Evolutionary conservation across 2,329 filamentous ascomycete species (phyloP).

Genomic region (Fusarium zealandicum): DNA sequence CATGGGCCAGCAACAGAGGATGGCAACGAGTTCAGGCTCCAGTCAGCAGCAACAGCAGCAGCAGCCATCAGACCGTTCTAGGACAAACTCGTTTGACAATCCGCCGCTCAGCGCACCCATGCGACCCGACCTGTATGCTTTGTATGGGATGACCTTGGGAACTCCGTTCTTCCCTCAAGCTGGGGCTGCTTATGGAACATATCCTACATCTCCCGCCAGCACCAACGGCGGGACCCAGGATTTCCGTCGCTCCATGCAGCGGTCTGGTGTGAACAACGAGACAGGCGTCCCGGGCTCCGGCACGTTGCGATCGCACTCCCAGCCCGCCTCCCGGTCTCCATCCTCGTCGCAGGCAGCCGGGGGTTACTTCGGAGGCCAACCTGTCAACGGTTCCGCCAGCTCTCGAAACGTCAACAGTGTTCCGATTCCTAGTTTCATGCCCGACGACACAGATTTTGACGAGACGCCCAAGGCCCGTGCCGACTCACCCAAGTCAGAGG

Average conservation of each 20-base stretch:
- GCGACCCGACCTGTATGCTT: constrained; percentile 63
- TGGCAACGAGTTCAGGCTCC: constrained; percentile 29
- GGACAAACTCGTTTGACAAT: constrained; percentile 70
- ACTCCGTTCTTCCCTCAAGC: constrained; percentile 57
- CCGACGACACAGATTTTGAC: constrained; percentile 61
- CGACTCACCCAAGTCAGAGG: constrained; percentile 58
- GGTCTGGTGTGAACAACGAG: constrained; percentile 60
- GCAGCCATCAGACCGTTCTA: constrained; percentile 56
- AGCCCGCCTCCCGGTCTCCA: constrained; percentile 63
- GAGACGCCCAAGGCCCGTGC: constrained; percentile 51
- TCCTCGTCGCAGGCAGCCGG: constrained; percentile 40
- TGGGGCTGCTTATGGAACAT: constrained; percentile 55
- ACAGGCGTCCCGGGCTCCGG: constrained; percentile 57
- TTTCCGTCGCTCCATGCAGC: constrained; percentile 64
- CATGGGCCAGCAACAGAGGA: constrained; percentile 45
- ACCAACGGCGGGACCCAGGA: constrained; percentile 55
- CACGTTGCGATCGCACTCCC: constrained; percentile 70
- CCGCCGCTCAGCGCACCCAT: constrained; percentile 65
- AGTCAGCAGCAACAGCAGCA: constrained; percentile 44
- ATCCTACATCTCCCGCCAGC: constrained; percentile 64
- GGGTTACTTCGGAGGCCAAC: constrained; percentile 43
- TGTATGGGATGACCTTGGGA: constrained; percentile 53
- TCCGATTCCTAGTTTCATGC: constrained; percentile 62
- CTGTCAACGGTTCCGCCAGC: constrained; percentile 47
- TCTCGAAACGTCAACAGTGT: constrained; percentile 57